Percentiles rank a stretch among this genome's conserved stretches.
These are phyloP conservation scores for Thinopyrum elongatum DNA, from an alignment of 176 grass and related monocot genomes.

Conservation along the genomic window DNA sequence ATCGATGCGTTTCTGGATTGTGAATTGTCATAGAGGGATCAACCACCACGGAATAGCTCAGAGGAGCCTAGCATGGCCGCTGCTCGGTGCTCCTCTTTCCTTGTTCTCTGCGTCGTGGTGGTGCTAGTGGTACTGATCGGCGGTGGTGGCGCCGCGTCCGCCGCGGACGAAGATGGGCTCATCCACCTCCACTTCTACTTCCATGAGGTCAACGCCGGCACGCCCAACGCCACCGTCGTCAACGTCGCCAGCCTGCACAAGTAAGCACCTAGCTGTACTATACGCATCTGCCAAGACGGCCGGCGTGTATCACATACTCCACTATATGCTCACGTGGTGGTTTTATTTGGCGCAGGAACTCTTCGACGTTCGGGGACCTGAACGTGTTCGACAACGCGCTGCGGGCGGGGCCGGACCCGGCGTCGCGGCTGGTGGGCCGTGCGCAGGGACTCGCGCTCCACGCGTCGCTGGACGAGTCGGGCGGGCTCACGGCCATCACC, in stretches of 20 bases:
- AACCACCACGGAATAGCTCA: not conserved
- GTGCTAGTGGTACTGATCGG: not conserved
- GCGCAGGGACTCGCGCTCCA: constrained; percentile 47
- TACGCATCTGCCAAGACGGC: not conserved
- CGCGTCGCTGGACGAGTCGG: constrained; percentile 44
- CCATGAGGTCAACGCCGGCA: constrained; percentile 51
- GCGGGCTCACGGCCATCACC: constrained; percentile 30
- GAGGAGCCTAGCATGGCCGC: not conserved
- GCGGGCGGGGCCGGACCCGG: constrained; percentile 32
- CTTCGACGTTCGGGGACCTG: constrained; percentile 49
- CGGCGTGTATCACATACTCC: not conserved
- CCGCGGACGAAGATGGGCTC: not conserved
- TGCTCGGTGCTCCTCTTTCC: not conserved
- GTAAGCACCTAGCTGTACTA: not conserved
- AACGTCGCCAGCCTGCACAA: constrained; percentile 29
- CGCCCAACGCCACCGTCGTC: constrained; percentile 42
- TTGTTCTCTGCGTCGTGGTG: not conserved
- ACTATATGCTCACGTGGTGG: not conserved
- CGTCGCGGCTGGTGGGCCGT: constrained; percentile 47
- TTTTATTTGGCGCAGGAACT: constrained; percentile 5
- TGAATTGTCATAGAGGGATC: no score
- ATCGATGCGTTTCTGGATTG: no score
- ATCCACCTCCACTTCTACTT: constrained; percentile 77
- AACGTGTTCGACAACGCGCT: constrained; percentile 54
- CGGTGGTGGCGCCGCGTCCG: no score